phyloP scores from a whole-genome alignment of 1,139 yeast genomes.

The Komagataea norvegica region DNA sequence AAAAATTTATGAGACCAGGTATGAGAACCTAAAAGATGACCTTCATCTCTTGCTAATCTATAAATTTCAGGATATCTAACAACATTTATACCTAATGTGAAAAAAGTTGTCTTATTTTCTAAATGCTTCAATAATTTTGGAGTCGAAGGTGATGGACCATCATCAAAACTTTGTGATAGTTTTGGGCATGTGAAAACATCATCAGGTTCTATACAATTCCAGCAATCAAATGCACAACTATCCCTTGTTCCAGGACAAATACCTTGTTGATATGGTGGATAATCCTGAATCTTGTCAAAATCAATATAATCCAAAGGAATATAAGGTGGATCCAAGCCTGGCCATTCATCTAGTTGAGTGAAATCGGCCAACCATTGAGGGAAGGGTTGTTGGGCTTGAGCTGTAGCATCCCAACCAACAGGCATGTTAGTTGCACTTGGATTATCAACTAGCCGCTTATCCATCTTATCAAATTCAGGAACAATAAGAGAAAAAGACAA shows the following conservation, averaged over 20 bases:
- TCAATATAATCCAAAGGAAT: constrained; percentile 73
- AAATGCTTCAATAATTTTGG: constrained; percentile 50
- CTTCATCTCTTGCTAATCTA: constrained; percentile 46
- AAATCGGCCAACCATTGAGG: constrained; percentile 76
- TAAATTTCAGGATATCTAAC: constrained; percentile 74
- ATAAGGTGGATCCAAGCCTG: constrained; percentile 80
- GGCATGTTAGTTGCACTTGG: too few species aligned
- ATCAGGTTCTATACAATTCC: constrained; percentile 69
- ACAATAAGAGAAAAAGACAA: background rate
- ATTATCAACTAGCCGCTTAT: too few species aligned
- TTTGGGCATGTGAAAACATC: constrained; percentile 72
- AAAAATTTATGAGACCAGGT: constrained; percentile 90
- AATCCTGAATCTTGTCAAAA: constrained; percentile 44
- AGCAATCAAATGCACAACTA: constrained; percentile 83
- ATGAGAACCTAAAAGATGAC: constrained; percentile 83
- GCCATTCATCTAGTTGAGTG: constrained; percentile 78
- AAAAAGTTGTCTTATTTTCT: constrained; percentile 62
- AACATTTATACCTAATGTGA: constrained; percentile 78
- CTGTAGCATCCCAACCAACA: constrained; percentile 26
- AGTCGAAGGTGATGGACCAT: constrained; percentile 84
- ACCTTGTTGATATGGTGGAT: constrained; percentile 53
- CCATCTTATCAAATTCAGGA: background rate
- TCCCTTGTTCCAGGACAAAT: constrained; percentile 49
- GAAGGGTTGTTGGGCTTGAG: constrained; percentile 42
- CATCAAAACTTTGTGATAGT: constrained; percentile 87